phyloP scores from a whole-genome alignment of 2,329 filamentous ascomycete genomes.

The Beauveria caledonica region DNA sequence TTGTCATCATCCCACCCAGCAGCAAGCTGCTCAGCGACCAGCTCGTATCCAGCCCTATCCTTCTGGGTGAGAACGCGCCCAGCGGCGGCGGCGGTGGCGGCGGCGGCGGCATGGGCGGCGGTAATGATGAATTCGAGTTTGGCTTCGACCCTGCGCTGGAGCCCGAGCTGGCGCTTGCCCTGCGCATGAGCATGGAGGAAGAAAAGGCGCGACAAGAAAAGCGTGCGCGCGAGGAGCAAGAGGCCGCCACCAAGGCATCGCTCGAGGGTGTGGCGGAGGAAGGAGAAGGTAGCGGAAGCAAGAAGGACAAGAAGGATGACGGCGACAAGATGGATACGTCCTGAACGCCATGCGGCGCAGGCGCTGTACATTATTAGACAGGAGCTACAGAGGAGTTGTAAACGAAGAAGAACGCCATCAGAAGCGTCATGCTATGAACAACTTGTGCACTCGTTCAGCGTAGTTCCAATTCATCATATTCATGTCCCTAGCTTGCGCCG shows the following conservation, averaged over 20 bases:
- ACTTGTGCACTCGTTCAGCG: background rate
- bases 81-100: conserved; percentile 45
- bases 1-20: conserved; percentile 84
- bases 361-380: conserved; percentile 24
- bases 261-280: conserved; percentile 80
- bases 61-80: conserved; percentile 68
- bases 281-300: conserved; percentile 52
- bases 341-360: conserved; percentile 43
- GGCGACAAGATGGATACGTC: conserved; percentile 88
- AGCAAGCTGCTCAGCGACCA: conserved; percentile 89
- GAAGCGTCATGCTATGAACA: background rate
- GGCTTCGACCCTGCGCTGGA: conserved; percentile 87
- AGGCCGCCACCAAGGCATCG: conserved; percentile 62
- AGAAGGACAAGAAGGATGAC: conserved; percentile 36
- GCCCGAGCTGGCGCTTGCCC: conserved; percentile 84
- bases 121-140: conserved; percentile 60
- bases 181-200: conserved; percentile 97
- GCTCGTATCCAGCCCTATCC: conserved; percentile 79
- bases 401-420: background rate
- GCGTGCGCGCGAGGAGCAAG: conserved; percentile 67
- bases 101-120: conserved; percentile 50
- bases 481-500: background rate
- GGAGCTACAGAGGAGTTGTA: conserved; percentile 18
- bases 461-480: background rate
- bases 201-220: conserved; percentile 91